Evolutionary conservation across 768 basidiomycete genomes (phyloP).

Genomic region (Rhizopogon roseolus): DNA sequence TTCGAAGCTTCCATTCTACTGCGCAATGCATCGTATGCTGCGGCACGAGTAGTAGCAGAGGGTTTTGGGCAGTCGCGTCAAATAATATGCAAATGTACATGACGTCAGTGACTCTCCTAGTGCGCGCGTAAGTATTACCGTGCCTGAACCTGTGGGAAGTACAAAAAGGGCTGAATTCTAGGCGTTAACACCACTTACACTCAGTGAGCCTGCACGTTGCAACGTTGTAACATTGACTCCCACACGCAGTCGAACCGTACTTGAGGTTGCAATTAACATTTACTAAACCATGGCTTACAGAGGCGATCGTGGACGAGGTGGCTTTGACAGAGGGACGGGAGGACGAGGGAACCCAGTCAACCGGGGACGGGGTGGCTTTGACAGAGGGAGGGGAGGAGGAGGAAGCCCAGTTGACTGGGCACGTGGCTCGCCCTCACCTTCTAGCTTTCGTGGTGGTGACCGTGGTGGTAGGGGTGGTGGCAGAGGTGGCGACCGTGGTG

Average conservation of each 20-base stretch:
- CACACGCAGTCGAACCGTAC: constrained; percentile 45
- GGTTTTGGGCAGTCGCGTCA: no score
- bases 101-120: no score
- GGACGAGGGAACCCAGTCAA: constrained; percentile 1
- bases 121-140: no score
- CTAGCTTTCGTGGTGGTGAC: constrained; percentile 17
- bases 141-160: no score
- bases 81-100: no score
- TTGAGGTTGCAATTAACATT: constrained; percentile 54
- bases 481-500: constrained; percentile 26
- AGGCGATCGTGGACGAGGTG: constrained; percentile 34
- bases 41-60: no score
- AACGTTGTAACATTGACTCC: neutral
- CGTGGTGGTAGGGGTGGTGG: constrained; percentile 29
- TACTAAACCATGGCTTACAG: constrained; percentile 30
- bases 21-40: no score
- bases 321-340: constrained; percentile 27
- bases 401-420: neutral
- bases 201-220: neutral
- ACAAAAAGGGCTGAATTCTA: neutral
- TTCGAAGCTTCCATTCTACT: no score
- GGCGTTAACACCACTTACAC: neutral
- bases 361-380: constrained; percentile 31
- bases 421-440: neutral
- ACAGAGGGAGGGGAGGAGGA: constrained; percentile 26